Evolutionary conservation across 306 rosid species (phyloP).

Genomic region (Trichosanthes cucumerina): DNA sequence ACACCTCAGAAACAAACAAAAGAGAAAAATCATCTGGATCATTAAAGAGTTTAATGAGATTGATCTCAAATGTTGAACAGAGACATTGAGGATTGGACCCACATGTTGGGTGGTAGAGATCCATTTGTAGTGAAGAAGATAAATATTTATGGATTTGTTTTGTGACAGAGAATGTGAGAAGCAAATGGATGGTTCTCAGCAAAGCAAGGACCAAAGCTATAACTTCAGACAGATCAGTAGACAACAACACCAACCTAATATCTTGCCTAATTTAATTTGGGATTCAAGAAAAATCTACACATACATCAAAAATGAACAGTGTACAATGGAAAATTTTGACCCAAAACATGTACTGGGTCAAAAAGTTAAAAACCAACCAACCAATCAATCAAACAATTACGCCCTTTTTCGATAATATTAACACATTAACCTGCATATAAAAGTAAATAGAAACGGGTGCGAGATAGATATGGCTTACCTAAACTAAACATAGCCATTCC

Average conservation of each 20-base stretch:
- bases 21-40: neutral
- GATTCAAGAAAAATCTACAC: neutral
- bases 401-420: too few relatives aligned
- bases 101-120: slow-evolving; percentile 68
- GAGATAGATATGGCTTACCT: slow-evolving; percentile 7
- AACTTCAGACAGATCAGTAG: neutral
- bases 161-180: slow-evolving; percentile 13
- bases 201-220: slow-evolving; percentile 4
- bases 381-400: too few relatives aligned
- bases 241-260: slow-evolving; percentile 5
- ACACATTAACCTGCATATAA: neutral
- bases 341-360: neutral
- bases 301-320: neutral
- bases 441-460: neutral
- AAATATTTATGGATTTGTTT: slow-evolving; percentile 10
- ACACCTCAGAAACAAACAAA: neutral
- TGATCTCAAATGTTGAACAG: neutral
- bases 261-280: slow-evolving; percentile 4
- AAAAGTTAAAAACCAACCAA: neutral
- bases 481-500: slow-evolving; percentile 21
- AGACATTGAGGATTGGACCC: slow-evolving; percentile 34
- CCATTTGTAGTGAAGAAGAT: slow-evolving; percentile 12
- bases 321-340: neutral
- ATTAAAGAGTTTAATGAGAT: neutral
- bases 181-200: slow-evolving; percentile 5